Base-by-base conservation (phyloP, 129 eudicot genomes). In the Flaveria ramosissima region DNA sequence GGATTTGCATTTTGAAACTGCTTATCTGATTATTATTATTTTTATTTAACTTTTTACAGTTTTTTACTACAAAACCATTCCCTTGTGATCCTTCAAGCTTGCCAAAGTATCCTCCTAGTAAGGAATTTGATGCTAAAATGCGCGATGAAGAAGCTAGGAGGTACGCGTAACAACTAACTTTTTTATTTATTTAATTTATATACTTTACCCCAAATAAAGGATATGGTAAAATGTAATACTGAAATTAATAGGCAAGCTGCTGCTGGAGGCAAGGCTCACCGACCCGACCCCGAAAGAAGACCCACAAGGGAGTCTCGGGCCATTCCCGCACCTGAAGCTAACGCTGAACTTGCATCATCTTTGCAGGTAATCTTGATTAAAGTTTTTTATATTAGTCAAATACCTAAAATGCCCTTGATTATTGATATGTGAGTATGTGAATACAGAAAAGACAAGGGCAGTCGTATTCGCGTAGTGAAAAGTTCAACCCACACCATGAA, bases 61-160 rank as follows among this genome's bases (percentile, higher is more conserved):
- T 86, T 77, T 90, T 93, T 69, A 80, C 86, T 13, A 82, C 87
- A 78, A 87, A 79, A 64, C 98, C 98, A 27, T 90, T 83, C 73
- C 97, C 98, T 32, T 90, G 91, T 80, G 91, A 88, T 80, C 96
- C 96, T 78, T 86, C 88, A 82, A 87, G 90, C 81, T 90, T 90
- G 78, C 96, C 96, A 15, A 88, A 84, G 78, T 93, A 90, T 80
- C 96, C 97, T 78, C 92, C 98, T 15, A 93, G 95, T 83, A 88
- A 93, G 68, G 98, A 93, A 86, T 83, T 88, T 32, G 92, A 93
- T 86, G 96, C 91, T 15, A 90, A 90, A 86, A 71, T 85, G 65
- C 89, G 92, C 62, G 91, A 90, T 78, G 96, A 93, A 85, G 96
- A 88, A 83, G 87, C 97, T 77, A 77, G 96, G 71, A 93, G 96